Base-by-base conservation (phyloP, 768 basidiomycete species). In the Roridomyces roridus region DNA sequence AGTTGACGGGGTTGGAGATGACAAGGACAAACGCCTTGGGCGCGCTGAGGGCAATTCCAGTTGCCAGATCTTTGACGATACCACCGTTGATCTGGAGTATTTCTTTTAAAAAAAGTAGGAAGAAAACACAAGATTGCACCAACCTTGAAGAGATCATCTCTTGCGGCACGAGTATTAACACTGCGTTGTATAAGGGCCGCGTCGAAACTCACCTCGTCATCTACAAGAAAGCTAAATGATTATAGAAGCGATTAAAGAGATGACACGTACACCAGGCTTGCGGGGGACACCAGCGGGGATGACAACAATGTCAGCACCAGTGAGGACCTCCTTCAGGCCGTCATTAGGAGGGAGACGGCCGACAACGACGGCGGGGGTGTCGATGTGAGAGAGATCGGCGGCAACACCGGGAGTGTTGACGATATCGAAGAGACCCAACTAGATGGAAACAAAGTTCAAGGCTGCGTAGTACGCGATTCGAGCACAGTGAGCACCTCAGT, bases 1-100 rank as follows among this genome's bases (percentile, higher is more conserved):
- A 98, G 85, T 99, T 98, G 71, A 99, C 96, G 28, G 97, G 97
- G 81, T 99, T 99, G 66, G 97, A 96, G 74, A 99, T 98, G 64
- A 99, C 95, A 45, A 95, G 85, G 41, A 98, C 85, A 67, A 91
- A 89, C 20, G 97, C 97, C 69, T 94, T 95, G 57, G 96, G 96
- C 39, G 86, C 85, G 45, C 76, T 70, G 15, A 83, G 86, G 15
- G 96, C 96, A 66, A 95, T 92, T 28, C 92, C 95, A 31, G 85
- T 89, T 15, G 96, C 96, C 56, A 99, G 86, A 68, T 94, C 93
- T 65, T 88, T 88, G 55, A 98, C 91, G 71, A 99, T 99, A 43
- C 94, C 94, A 53, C 94, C 97, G 76, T 99, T 99, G 82, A 96
- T 97, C 93, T 97, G 36, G 12, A 42, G 18, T 28, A 18, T 23